These are phyloP conservation scores for Knufia fluminis DNA, from an alignment of 2,329 filamentous ascomycete species.

Conservation along the genomic window DNA sequence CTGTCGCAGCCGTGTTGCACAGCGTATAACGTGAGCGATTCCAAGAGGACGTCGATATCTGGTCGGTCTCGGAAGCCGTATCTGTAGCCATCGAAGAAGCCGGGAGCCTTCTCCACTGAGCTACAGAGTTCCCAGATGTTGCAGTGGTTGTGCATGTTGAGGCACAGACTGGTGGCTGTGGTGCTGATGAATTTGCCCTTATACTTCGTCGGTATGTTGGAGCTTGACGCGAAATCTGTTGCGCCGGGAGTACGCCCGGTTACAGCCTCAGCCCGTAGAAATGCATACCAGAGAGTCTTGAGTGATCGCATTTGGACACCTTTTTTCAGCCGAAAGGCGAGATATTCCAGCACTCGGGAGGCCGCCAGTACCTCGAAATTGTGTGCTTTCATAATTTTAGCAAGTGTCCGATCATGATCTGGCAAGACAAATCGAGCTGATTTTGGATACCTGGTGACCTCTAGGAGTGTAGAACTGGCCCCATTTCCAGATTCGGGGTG, in stretches of 20 bases:
- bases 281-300: slow-evolving; percentile 1
- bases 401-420: neutral
- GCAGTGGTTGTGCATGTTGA: slow-evolving; percentile 9
- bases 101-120: neutral
- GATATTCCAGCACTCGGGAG: neutral
- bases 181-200: too few relatives aligned
- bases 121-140: slow-evolving; percentile 2
- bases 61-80: neutral
- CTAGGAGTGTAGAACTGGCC: too few relatives aligned
- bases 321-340: neutral
- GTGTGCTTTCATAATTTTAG: neutral
- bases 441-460: too few relatives aligned
- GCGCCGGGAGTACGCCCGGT: neutral
- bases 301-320: neutral
- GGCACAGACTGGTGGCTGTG: neutral
- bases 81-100: slow-evolving; percentile 1
- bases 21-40: neutral
- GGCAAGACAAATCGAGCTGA: neutral
- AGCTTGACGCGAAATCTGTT: neutral
- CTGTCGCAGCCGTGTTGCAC: neutral
- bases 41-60: neutral
- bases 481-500: too few relatives aligned
- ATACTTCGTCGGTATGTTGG: neutral
- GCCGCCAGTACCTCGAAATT: neutral
- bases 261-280: neutral